These are phyloP conservation scores for Thalassiosira pacifica DNA, from an alignment of 352 stramenopile genomes.

Conservation along the genomic window DNA sequence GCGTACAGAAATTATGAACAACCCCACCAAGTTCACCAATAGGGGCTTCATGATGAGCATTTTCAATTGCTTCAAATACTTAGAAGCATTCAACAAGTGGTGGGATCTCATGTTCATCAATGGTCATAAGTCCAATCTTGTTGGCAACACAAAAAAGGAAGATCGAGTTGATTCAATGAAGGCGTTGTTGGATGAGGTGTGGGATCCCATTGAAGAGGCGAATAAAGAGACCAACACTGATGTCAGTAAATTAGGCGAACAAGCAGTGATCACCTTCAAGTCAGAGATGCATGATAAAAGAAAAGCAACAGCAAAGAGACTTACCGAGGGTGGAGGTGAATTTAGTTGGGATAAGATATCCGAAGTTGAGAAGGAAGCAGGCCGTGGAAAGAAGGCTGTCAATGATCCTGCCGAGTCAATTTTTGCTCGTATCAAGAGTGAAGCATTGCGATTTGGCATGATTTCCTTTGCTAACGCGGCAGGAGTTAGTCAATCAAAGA, in stretches of 20 bases:
- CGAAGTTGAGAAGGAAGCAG: neutral
- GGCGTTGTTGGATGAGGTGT: neutral
- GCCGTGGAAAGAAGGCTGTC: neutral
- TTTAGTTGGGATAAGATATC: neutral
- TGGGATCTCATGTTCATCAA: neutral
- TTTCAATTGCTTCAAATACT: neutral
- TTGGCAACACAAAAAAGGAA: neutral
- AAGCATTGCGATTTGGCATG: neutral
- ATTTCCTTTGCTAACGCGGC: neutral
- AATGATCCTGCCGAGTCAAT: slow-evolving; percentile 2
- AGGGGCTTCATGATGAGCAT: neutral
- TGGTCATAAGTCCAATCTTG: neutral
- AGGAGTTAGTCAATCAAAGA: neutral
- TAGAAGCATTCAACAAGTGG: neutral
- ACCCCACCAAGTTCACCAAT: neutral
- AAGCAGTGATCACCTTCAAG: neutral
- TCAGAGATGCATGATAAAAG: neutral
- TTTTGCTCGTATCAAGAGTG: slow-evolving; percentile 4
- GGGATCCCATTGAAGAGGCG: neutral
- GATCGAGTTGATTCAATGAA: neutral
- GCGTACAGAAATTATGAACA: neutral
- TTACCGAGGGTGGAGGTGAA: neutral
- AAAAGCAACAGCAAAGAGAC: neutral
- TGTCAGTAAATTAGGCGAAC: neutral
- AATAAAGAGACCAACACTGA: too few relatives aligned